A percentile compares a stretch with the other conserved stretches of the same genome.
phyloP scores from a whole-genome alignment of 306 rosid species.

The Styphnolobium japonicum region DNA sequence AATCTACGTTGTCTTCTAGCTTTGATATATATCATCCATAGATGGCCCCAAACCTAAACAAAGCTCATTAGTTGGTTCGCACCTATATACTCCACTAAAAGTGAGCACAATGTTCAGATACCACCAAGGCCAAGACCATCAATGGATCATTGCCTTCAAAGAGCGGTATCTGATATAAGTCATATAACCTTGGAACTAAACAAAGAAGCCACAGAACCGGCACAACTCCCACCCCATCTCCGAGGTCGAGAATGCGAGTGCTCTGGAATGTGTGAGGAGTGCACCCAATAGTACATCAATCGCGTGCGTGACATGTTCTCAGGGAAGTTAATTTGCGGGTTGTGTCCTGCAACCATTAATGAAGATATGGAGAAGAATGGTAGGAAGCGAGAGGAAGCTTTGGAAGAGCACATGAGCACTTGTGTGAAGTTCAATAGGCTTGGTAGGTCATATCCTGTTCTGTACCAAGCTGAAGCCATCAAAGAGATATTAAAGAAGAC shows the following conservation, averaged over 20 bases:
- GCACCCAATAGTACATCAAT: slow-evolving; percentile 46
- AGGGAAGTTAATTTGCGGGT: slow-evolving; percentile 56
- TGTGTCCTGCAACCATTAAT: slow-evolving; percentile 54
- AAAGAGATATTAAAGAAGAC: slow-evolving; percentile 51
- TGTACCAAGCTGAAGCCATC: slow-evolving; percentile 55
- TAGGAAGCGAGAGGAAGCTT: slow-evolving; percentile 40
- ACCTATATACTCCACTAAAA: slow-evolving; percentile 24
- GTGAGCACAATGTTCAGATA: not conserved
- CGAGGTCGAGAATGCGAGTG: slow-evolving; percentile 61
- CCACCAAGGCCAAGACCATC: slow-evolving; percentile 25
- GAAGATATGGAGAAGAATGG: slow-evolving; percentile 57
- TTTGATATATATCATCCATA: not conserved
- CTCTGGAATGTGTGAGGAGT: slow-evolving; percentile 63
- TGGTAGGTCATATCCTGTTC: slow-evolving; percentile 41
- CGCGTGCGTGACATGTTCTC: slow-evolving; percentile 34
- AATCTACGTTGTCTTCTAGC: not conserved
- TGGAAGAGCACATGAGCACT: slow-evolving; percentile 41
- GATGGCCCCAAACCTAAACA: slow-evolving; percentile 28
- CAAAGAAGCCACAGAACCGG: slow-evolving; percentile 1
- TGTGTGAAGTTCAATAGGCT: slow-evolving; percentile 52
- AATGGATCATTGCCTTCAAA: slow-evolving; percentile 35
- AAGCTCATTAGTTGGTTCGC: slow-evolving; percentile 6
- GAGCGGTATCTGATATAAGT: slow-evolving; percentile 50
- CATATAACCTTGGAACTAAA: slow-evolving; percentile 25
- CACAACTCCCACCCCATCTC: slow-evolving; percentile 1